Evolutionary conservation across 225 moss, liverwort and hornwort species (phyloP).

Genomic region (Sphagnum tenellum): DNA sequence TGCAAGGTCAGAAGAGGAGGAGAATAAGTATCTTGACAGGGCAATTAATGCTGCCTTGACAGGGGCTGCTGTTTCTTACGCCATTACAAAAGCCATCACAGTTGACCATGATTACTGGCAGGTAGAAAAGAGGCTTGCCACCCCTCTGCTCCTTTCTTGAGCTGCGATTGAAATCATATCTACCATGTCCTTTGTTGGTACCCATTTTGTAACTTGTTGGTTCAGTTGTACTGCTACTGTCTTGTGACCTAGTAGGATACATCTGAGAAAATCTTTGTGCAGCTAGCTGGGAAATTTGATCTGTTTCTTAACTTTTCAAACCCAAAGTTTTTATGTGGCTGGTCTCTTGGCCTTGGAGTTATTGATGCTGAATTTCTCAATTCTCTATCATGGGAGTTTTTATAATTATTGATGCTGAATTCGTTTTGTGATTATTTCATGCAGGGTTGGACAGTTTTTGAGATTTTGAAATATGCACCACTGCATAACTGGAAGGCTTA

Average conservation of each 20-base stretch:
- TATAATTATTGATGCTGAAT: neutral
- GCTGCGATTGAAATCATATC: too few species aligned
- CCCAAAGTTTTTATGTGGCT: too few species aligned
- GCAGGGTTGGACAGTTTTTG: slow-evolving; percentile 46
- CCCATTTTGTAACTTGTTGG: too few species aligned
- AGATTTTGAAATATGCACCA: slow-evolving; percentile 39
- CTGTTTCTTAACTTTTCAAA: too few species aligned
- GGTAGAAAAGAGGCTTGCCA: slow-evolving; percentile 6
- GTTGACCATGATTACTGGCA: slow-evolving; percentile 56
- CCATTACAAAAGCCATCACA: slow-evolving; percentile 30
- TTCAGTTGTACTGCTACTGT: too few species aligned
- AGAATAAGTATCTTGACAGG: slow-evolving; percentile 26
- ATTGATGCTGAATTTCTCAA: too few species aligned
- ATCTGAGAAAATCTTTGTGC: too few species aligned
- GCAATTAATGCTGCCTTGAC: slow-evolving; percentile 29
- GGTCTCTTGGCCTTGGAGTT: too few species aligned
- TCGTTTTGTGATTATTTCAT: neutral
- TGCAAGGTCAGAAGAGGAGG: slow-evolving; percentile 34
- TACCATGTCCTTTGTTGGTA: too few species aligned
- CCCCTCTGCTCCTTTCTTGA: too few species aligned
- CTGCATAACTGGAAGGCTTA: slow-evolving; percentile 45
- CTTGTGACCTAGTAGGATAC: too few species aligned
- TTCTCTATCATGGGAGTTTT: neutral
- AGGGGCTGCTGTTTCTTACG: slow-evolving; percentile 20
- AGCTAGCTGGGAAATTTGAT: too few species aligned